Conservation (phyloP, 2,329 filamentous ascomycete genomes). For the Monosporascus sp. region DNA sequence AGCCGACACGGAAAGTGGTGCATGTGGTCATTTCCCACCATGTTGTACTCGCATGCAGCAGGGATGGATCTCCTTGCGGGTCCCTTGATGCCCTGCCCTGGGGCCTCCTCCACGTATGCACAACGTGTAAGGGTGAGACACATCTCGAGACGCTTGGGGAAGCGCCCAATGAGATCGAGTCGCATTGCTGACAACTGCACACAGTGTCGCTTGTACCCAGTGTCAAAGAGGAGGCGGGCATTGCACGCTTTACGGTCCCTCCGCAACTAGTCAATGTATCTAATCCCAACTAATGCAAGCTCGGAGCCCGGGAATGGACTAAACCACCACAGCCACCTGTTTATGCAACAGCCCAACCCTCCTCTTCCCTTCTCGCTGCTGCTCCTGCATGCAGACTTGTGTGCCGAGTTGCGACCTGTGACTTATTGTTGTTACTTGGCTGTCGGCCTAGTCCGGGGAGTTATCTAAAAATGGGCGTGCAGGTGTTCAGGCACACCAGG, state of each 20-base stretch:
- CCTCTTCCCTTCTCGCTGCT: constrained; percentile 1
- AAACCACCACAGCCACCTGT: not conserved
- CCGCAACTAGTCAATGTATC: no score
- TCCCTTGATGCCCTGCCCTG: not conserved
- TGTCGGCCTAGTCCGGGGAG: no score
- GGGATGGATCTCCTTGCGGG: not conserved
- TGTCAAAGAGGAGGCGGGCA: not conserved
- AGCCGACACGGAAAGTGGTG: not conserved
- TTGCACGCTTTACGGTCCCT: not conserved
- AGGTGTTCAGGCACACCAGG: not conserved
- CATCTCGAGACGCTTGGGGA: not conserved
- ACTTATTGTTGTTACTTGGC: not conserved
- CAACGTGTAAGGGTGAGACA: not conserved
- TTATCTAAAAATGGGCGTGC: not conserved
- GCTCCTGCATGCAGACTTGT: constrained; percentile 1
- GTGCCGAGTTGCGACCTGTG: not conserved
- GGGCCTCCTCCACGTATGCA: not conserved
- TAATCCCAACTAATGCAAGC: not conserved
- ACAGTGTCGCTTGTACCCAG: not conserved
- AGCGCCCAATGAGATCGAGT: not conserved
- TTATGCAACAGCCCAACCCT: not conserved
- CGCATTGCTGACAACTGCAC: not conserved
- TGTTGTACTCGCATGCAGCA: not conserved
- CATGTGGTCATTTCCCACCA: not conserved
- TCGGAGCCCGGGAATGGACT: not conserved